These are phyloP conservation scores for Botrytis cinerea DNA, from an alignment of 2,329 filamentous ascomycete species.

Conservation along the genomic window DNA sequence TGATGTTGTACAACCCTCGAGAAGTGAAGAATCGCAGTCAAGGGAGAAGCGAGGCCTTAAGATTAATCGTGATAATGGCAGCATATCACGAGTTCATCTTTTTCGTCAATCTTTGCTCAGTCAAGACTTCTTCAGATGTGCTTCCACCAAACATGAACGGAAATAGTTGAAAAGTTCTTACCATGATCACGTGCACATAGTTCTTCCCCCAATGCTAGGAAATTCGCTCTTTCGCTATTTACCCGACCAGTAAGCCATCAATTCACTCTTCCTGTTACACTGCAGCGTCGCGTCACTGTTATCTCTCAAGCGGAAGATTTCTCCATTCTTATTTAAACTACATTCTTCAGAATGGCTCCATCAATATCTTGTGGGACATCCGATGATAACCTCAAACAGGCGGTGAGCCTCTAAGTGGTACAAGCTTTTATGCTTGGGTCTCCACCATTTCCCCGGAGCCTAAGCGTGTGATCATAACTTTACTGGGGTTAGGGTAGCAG, in stretches of 20 bases:
- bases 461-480: conserved; percentile 20
- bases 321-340: conserved; percentile 5
- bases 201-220: neutral
- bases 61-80: accelerated
- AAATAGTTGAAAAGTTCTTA: neutral
- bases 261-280: neutral
- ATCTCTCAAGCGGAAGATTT: neutral
- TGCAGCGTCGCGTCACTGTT: neutral
- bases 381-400: conserved; percentile 11
- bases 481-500: neutral
- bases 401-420: conserved; percentile 14
- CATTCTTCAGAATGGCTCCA: neutral
- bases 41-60: neutral
- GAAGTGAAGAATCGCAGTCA: neutral
- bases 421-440: neutral
- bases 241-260: neutral
- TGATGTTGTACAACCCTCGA: neutral
- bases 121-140: neutral
- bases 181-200: neutral
- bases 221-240: neutral
- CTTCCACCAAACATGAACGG: neutral
- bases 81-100: neutral
- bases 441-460: conserved; percentile 25
- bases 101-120: neutral
- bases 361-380: neutral